A percentile compares a stretch with the other conserved stretches of the same genome.
These are phyloP conservation scores for Ascochyta lentis DNA, from an alignment of 2,329 filamentous ascomycete genomes.

Conservation along the genomic window DNA sequence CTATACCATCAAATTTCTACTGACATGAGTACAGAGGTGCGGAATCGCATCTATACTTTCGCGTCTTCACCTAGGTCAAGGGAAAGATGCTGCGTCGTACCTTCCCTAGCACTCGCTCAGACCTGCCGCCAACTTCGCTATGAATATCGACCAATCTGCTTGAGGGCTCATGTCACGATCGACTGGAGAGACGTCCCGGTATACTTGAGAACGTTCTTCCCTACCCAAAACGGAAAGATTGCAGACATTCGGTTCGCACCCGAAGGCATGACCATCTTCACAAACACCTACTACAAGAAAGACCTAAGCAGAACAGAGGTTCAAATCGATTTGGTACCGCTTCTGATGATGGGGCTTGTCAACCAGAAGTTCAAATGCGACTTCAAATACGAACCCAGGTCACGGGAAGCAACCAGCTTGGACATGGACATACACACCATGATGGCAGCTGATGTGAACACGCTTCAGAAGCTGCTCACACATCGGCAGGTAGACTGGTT, in stretches of 20 bases:
- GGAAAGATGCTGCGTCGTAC: not conserved
- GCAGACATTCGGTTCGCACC: not conserved
- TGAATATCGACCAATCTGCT: conserved; percentile 7
- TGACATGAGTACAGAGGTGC: not conserved
- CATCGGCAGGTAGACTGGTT: not conserved
- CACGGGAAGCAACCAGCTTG: not conserved
- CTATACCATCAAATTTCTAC: not conserved
- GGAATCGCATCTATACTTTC: conserved; percentile 9
- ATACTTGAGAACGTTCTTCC: conserved; percentile 3
- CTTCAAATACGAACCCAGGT: not conserved
- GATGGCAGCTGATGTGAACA: not conserved
- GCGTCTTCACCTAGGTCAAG: not conserved
- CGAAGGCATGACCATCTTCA: conserved; percentile 3
- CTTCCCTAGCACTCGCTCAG: not conserved
- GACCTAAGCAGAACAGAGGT: not conserved
- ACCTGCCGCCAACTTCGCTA: conserved; percentile 1
- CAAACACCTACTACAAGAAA: not conserved
- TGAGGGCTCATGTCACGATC: not conserved
- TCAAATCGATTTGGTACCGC: not conserved
- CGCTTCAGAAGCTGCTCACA: not conserved
- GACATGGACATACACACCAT: not conserved
- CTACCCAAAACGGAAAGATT: not conserved
- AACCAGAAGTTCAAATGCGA: conserved; percentile 1
- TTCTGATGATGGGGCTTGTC: not conserved
- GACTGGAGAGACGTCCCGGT: conserved; percentile 3